Conservation (phyloP, 495 filamentous ascomycete genomes). For the Aspergillus haitiensis region DNA sequence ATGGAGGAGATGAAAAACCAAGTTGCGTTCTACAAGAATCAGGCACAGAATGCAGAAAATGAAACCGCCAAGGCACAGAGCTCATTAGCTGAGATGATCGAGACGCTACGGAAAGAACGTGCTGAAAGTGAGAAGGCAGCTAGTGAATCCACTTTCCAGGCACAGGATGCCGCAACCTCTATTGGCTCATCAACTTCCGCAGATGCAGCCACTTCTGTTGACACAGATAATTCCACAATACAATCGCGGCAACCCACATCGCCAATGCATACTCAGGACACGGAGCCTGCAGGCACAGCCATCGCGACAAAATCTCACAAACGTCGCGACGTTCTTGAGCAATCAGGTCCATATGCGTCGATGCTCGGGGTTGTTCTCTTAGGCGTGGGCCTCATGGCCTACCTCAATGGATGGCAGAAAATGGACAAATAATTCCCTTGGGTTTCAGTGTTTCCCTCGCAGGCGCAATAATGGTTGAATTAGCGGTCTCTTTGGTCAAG, state of each 20-base stretch:
- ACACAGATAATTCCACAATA: slow-evolving; percentile 5
- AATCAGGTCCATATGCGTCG: slow-evolving; percentile 78
- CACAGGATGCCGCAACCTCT: slow-evolving; percentile 9
- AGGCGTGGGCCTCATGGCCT: slow-evolving; percentile 91
- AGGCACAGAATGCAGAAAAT: slow-evolving; percentile 76
- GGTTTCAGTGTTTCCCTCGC: neutral
- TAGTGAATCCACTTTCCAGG: slow-evolving; percentile 8
- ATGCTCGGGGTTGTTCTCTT: slow-evolving; percentile 87
- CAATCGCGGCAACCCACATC: slow-evolving; percentile 7
- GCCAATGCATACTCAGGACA: slow-evolving; percentile 35
- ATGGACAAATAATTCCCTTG: slow-evolving; percentile 53
- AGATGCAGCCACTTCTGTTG: slow-evolving; percentile 11
- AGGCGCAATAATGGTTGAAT: neutral
- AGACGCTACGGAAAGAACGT: slow-evolving; percentile 71
- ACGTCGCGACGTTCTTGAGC: slow-evolving; percentile 49
- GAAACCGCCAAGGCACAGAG: slow-evolving; percentile 66
- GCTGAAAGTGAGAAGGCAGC: slow-evolving; percentile 24
- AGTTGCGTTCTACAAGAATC: slow-evolving; percentile 71
- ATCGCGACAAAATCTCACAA: slow-evolving; percentile 41
- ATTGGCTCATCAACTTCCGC: slow-evolving; percentile 5
- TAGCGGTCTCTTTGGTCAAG: neutral
- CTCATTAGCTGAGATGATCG: slow-evolving; percentile 85
- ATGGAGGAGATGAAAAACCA: slow-evolving; percentile 81
- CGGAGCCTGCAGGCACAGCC: slow-evolving; percentile 42
- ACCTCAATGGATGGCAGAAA: slow-evolving; percentile 85